phyloP scores from a whole-genome alignment of 1,284 basidiomycete genomes.

The Laetiporus sulphureus region DNA sequence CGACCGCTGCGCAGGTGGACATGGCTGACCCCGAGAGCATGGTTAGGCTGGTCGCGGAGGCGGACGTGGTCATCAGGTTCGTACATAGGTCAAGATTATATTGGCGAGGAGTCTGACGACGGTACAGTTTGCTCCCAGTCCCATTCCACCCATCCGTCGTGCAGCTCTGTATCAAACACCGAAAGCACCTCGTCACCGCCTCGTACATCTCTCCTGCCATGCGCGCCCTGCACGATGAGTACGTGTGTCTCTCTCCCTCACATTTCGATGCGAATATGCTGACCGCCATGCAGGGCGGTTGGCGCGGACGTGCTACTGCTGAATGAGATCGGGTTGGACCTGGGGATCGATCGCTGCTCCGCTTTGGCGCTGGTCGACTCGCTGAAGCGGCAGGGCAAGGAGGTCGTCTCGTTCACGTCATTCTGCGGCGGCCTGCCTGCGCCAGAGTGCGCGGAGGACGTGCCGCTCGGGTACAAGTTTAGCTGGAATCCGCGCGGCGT shows the following conservation, averaged over 20 bases:
- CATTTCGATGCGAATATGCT: background rate
- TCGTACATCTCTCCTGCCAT: constrained; percentile 88
- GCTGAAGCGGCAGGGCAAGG: constrained; percentile 52
- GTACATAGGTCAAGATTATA: too few relatives aligned
- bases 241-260: constrained; percentile 16
- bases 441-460: constrained; percentile 54
- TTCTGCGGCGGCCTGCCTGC: constrained; percentile 94
- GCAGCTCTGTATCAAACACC: constrained; percentile 66
- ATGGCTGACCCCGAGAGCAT: constrained; percentile 50
- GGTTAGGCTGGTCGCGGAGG: constrained; percentile 42
- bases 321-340: constrained; percentile 93
- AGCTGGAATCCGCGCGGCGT: constrained; percentile 93
- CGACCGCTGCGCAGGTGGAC: constrained; percentile 56
- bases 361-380: constrained; percentile 72
- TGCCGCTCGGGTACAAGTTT: constrained; percentile 88
- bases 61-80: constrained; percentile 67
- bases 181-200: constrained; percentile 85
- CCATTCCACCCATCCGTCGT: constrained; percentile 75
- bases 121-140: constrained; percentile 69
- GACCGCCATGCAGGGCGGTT: constrained; percentile 45
- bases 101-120: too few relatives aligned
- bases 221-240: constrained; percentile 63
- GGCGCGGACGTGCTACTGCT: constrained; percentile 70
- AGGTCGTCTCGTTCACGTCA: constrained; percentile 76
- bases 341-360: constrained; percentile 94